Evolutionary conservation across 805 yeast genomes (phyloP).

Genomic region (Candida nanaspora): DNA sequence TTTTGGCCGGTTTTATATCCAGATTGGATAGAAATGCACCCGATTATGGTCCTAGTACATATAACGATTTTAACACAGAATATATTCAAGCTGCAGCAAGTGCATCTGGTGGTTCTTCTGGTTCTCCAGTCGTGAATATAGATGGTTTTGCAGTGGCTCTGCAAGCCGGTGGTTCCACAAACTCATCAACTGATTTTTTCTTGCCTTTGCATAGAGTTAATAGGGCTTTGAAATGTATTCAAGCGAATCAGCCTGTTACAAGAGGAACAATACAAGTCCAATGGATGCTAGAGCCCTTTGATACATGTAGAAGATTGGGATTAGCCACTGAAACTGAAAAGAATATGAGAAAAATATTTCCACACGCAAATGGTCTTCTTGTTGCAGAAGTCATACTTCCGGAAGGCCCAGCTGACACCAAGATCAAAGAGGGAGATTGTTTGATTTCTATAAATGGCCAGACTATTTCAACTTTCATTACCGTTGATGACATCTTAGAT

Average conservation of each 20-base stretch:
- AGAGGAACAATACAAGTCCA: conserved; percentile 92
- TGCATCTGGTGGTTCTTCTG: conserved; percentile 93
- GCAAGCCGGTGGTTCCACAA: conserved; percentile 91
- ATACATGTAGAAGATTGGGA: conserved; percentile 85
- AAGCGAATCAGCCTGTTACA: conserved; percentile 46
- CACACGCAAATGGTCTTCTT: conserved; percentile 69
- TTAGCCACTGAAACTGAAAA: conserved; percentile 68
- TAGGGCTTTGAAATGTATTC: conserved; percentile 75
- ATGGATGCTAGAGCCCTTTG: conserved; percentile 82
- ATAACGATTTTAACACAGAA: conserved; percentile 90
- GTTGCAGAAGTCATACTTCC: conserved; percentile 81
- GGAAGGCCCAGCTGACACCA: conserved; percentile 73
- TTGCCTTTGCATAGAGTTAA: conserved; percentile 77
- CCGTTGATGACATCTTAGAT: conserved; percentile 81
- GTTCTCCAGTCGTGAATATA: conserved; percentile 91
- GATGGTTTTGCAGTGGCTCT: conserved; percentile 85
- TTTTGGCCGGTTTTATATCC: conserved; percentile 77
- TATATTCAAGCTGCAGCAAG: conserved; percentile 95
- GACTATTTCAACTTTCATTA: conserved; percentile 60
- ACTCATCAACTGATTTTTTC: conserved; percentile 90
- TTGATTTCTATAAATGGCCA: conserved; percentile 65
- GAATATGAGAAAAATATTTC: conserved; percentile 59
- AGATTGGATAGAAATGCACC: conserved; percentile 93
- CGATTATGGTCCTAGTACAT: conserved; percentile 80
- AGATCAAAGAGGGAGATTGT: conserved; percentile 80